These are phyloP conservation scores for Kwoniella pini DNA, from an alignment of 768 basidiomycete genomes.

Conservation along the genomic window DNA sequence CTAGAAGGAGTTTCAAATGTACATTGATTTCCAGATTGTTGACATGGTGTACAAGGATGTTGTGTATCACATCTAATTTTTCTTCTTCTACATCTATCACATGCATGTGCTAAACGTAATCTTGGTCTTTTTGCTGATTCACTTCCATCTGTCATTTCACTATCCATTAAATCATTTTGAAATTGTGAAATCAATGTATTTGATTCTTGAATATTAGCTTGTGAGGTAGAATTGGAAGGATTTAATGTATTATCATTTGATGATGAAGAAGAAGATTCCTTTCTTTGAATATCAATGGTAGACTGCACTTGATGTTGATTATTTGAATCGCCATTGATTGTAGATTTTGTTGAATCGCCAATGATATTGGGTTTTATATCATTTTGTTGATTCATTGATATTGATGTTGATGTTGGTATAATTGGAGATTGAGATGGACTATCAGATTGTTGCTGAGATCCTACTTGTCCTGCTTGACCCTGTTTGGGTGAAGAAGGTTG, in stretches of 20 bases:
- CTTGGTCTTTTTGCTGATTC: constrained; percentile 44
- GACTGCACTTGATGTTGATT: too few relatives aligned
- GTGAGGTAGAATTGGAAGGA: not conserved
- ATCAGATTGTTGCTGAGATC: not conserved
- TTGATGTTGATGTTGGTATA: constrained; percentile 4
- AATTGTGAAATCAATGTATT: not conserved
- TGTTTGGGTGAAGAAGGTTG: constrained; percentile 2
- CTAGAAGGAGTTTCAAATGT: constrained; percentile 55
- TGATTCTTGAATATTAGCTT: not conserved
- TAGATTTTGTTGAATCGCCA: not conserved
- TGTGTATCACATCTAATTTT: constrained; percentile 54
- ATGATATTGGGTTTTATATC: not conserved
- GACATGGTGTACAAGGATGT: constrained; percentile 54
- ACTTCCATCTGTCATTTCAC: constrained; percentile 4
- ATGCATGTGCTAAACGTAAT: constrained; percentile 48
- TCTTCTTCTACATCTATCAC: constrained; percentile 45
- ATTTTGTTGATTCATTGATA: not conserved
- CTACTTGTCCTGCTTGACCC: not conserved
- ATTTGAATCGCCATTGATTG: too few relatives aligned
- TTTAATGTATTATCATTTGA: not conserved
- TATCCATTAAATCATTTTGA: not conserved
- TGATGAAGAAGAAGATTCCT: not conserved
- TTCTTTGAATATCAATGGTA: not conserved
- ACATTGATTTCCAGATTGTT: constrained; percentile 49
- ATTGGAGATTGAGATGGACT: not conserved